phyloP scores from a whole-genome alignment of 306 rosid species.

The Carpinus viminea region DNA sequence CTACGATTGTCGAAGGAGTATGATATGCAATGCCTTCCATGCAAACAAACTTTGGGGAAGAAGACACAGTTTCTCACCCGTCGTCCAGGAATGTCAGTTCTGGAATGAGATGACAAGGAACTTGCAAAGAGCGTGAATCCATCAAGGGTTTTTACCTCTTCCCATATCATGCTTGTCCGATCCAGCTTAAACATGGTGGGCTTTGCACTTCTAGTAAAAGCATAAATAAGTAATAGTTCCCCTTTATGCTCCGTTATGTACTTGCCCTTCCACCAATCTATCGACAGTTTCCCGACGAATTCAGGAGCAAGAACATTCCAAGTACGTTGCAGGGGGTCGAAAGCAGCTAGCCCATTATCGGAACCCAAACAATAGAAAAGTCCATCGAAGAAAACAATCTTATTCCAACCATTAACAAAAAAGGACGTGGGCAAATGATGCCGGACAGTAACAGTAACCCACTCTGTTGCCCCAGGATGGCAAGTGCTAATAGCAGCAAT shows the following conservation, averaged over 20 bases:
- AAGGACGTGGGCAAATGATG: constrained; percentile 73
- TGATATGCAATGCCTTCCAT: constrained; percentile 75
- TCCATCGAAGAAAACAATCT: constrained; percentile 78
- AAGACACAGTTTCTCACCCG: constrained; percentile 63
- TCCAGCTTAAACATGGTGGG: constrained; percentile 75
- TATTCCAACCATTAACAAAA: constrained; percentile 72
- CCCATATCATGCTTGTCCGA: constrained; percentile 60
- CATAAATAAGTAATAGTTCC: constrained; percentile 61
- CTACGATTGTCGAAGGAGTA: constrained; percentile 67
- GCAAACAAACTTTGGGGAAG: constrained; percentile 78
- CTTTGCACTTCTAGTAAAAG: constrained; percentile 64
- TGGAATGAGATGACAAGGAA: constrained; percentile 75
- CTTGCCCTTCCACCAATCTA: constrained; percentile 87
- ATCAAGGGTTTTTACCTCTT: constrained; percentile 64
- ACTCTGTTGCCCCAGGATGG: constrained; percentile 66
- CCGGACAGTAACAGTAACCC: constrained; percentile 71
- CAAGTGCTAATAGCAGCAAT: constrained; percentile 78
- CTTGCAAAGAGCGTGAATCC: constrained; percentile 70
- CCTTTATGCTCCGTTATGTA: constrained; percentile 75
- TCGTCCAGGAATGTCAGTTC: constrained; percentile 58
- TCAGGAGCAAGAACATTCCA: constrained; percentile 79
- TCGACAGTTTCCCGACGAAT: constrained; percentile 71
- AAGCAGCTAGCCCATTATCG: constrained; percentile 83
- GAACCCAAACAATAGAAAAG: constrained; percentile 75
- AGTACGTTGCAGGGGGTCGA: constrained; percentile 53